Evolutionary conservation across 352 stramenopile species (phyloP), one percentile per base, ranked within the genome.

Genomic region (Pythium myriotylum): DNA sequence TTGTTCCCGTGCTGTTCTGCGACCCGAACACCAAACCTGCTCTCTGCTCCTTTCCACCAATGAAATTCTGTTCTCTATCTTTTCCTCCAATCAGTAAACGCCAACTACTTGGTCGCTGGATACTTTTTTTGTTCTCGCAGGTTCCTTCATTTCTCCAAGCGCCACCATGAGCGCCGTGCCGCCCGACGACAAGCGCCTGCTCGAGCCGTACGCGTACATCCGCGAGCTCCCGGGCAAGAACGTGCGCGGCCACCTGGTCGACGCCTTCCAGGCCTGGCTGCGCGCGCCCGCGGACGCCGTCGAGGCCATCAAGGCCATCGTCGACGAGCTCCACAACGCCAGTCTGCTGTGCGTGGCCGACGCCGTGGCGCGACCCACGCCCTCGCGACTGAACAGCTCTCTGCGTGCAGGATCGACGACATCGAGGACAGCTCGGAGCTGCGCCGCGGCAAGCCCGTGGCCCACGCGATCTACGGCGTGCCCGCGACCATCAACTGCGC

Each of bases 381-480:
- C n/a, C n/a, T n/a, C n/a, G n/a, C n/a, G n/a, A n/a, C n/a, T n/a
- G n/a, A n/a, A n/a, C n/a, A n/a, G n/a, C n/a, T n/a, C n/a, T n/a
- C n/a, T n/a, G n/a, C n/a, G n/a, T n/a, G n/a, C 27, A 88, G 81
- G 2, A 96, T 99, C 50, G 97, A 99, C 73, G 97, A 99, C 68
- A 99, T 99, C 75, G 97, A 99, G 76, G 97, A 99, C 76, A 97
- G 97, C 72, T 98, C 90, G 40, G 97, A 98, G 71, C 82, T 99
- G 66, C 79, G 97, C 14, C 79, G 97, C 6, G 96, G 96, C n/a
- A 76, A 88, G 55, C 96, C 96, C 7, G 95, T 98, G 17, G 94
- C 97, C 20, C 97, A 99, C 74, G 81, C 85, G 3, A 98, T 99
- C 71, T 99, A 98, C 72, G 97, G 97, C 33, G 77, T 99, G 7